A percentile compares a stretch with the other conserved stretches of the same genome.
phyloP scores from a whole-genome alignment of 176 grass and related monocot genomes.

The Avena sativa region DNA sequence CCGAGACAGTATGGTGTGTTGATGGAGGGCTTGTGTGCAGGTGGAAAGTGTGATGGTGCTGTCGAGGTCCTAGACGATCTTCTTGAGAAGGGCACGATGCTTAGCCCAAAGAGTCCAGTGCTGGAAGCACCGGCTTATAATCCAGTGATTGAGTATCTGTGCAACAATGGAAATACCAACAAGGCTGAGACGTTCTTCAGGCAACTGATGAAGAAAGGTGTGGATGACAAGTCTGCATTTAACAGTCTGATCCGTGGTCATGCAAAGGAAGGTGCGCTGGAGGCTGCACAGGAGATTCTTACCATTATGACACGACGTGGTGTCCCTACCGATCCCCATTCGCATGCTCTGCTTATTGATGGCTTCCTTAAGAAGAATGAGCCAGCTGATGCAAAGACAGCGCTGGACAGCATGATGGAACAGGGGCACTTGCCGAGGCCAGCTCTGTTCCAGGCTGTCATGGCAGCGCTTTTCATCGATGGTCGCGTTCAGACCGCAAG shows the following conservation, averaged over 20 bases:
- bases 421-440: slow-evolving; percentile 81
- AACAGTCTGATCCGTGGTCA: slow-evolving; percentile 85
- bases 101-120: slow-evolving; percentile 61
- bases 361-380: slow-evolving; percentile 83
- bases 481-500: slow-evolving; percentile 81
- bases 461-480: slow-evolving; percentile 67
- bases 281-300: slow-evolving; percentile 72
- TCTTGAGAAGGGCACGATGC: slow-evolving; percentile 73
- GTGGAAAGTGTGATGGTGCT: slow-evolving; percentile 62
- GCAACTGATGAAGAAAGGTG: slow-evolving; percentile 97
- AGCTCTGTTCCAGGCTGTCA: slow-evolving; percentile 79
- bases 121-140: slow-evolving; percentile 69
- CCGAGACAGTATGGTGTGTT: slow-evolving; percentile 73
- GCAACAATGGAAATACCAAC: slow-evolving; percentile 64
- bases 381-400: slow-evolving; percentile 72
- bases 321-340: slow-evolving; percentile 70
- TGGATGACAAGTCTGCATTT: slow-evolving; percentile 79
- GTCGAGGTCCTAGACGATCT: slow-evolving; percentile 76
- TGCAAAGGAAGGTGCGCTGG: slow-evolving; percentile 76
- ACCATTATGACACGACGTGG: slow-evolving; percentile 71
- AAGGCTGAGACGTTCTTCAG: slow-evolving; percentile 94
- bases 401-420: slow-evolving; percentile 92
- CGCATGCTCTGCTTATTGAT: slow-evolving; percentile 64
- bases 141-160: slow-evolving; percentile 82
- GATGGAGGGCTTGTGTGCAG: slow-evolving; percentile 77